phyloP scores from a whole-genome alignment of 2,329 filamentous ascomycete genomes.

The Sordariomycetes sp. region DNA sequence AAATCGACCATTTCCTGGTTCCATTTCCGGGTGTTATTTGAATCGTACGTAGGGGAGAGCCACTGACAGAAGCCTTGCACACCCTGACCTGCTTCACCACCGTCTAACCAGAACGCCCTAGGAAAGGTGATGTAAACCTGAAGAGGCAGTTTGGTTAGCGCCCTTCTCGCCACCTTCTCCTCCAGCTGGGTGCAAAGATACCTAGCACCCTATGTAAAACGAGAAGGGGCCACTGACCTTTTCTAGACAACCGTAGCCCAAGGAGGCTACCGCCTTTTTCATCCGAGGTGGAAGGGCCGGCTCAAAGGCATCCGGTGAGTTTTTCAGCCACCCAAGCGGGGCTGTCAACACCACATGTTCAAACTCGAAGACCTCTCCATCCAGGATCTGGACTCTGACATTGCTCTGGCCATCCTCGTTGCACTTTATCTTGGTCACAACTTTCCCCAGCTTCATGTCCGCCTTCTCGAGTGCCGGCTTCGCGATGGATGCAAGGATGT shows the following conservation, averaged over 20 bases:
- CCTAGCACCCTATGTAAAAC: neutral
- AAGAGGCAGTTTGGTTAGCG: neutral
- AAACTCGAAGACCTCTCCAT: slow-evolving; percentile 37
- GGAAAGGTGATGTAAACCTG: slow-evolving; percentile 60
- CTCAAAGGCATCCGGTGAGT: slow-evolving; percentile 41
- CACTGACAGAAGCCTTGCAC: slow-evolving; percentile 66
- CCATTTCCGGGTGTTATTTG: slow-evolving; percentile 53
- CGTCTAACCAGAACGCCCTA: slow-evolving; percentile 57
- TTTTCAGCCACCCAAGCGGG: slow-evolving; percentile 57
- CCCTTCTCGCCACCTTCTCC: neutral
- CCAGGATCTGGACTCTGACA: slow-evolving; percentile 32
- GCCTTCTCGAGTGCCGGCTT: slow-evolving; percentile 44
- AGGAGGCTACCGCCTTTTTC: slow-evolving; percentile 48
- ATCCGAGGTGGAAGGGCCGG: slow-evolving; percentile 48
- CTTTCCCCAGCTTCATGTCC: slow-evolving; percentile 38
- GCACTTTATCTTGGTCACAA: slow-evolving; percentile 31
- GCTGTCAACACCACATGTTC: slow-evolving; percentile 60
- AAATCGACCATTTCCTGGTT: slow-evolving; percentile 70
- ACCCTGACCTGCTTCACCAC: slow-evolving; percentile 26
- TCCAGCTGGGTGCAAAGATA: neutral
- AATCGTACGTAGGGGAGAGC: slow-evolving; percentile 58
- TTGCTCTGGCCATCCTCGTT: slow-evolving; percentile 16
- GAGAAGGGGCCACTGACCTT: slow-evolving; percentile 34
- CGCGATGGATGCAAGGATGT: slow-evolving; percentile 47
- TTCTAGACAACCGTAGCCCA: slow-evolving; percentile 62